Evolutionary conservation across 129 eudicot genomes (phyloP), one percentile per base, ranked within the genome.

Genomic region (Chrysanthemum makinoi): DNA sequence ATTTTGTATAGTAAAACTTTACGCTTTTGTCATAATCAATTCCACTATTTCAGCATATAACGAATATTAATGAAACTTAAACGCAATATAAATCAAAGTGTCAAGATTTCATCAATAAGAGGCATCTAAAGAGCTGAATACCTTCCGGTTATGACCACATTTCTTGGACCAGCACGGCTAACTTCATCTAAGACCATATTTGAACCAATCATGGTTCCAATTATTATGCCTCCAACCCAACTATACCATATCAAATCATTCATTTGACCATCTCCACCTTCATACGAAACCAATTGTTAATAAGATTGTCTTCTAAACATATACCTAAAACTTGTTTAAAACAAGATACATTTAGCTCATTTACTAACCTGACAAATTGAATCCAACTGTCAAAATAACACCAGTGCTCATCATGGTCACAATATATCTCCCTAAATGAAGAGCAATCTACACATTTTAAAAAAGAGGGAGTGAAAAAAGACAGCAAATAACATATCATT

Each of bases 341-440:
- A 0, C 33, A 0, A 44, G 39, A 75, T 53, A n/a, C 17, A 11
- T 18, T 52, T 49, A 6, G 11, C 14, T 73, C 69, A 18, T 51
- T 35, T 39, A 65, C 82, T 65, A 71, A 93, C 99, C 99, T 70
- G 99, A 84, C 62, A 94, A 74, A 76, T 77, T 88, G 74, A 94
- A 94, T 13, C 99, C 99, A 60, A 80, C 79, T 26, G 86, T 35
- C 61, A 94, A 81, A 54, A 94, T 71, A 16, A 87, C 97, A 30
- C 99, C 99, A 9, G 99, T 89, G 84, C 99, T 84, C 88, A 87
- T 84, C 99, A 94, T 94, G 39, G 96, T 90, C 74, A 86, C 89
- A 14, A 94, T 82, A 71, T 90, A 94, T 74, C 99, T 90, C 78
- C 97, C 99, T 59, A 94, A 17, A n/a, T 88, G 93, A 19, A 83